These are phyloP conservation scores for Phoma sp. DNA, from an alignment of 2,329 filamentous ascomycete genomes.

Conservation along the genomic window DNA sequence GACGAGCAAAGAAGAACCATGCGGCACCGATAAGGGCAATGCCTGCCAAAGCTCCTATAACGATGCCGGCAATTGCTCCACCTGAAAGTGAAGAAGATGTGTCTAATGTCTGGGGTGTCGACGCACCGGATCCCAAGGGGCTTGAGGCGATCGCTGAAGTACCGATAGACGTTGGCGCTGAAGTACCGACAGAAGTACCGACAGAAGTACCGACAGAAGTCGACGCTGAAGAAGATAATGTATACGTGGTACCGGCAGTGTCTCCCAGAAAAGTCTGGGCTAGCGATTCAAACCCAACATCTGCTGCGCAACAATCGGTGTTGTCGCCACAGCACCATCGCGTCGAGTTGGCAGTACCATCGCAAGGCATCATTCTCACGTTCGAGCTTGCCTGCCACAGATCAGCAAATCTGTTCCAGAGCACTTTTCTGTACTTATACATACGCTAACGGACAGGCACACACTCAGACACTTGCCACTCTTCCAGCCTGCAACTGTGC, in stretches of 20 bases:
- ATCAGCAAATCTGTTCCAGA: background rate
- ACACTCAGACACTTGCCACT: constrained; percentile 9
- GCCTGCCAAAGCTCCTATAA: background rate
- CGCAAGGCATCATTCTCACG: constrained; percentile 4
- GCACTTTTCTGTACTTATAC: background rate
- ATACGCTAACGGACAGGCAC: constrained; percentile 8
- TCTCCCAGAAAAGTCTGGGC: constrained; percentile 7
- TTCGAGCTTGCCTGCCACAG: background rate
- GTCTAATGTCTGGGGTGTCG: background rate
- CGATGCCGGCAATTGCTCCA: constrained; percentile 3
- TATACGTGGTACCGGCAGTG: background rate
- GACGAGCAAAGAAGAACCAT: background rate
- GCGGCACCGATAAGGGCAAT: background rate
- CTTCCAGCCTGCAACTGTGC: constrained; percentile 2
- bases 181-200: background rate
- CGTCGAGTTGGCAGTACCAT: constrained; percentile 7
- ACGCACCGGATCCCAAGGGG: background rate
- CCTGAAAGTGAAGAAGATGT: background rate
- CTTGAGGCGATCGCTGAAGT: background rate
- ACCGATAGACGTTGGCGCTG: too few species aligned
- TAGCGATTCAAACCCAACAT: constrained; percentile 2
- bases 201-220: background rate
- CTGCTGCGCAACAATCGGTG: constrained; percentile 4
- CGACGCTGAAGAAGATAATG: background rate
- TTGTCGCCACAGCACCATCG: constrained; percentile 10